Conservation (phyloP, 371 early-diverging fungal genomes). For the Cokeromyces recurvatus region DNA sequence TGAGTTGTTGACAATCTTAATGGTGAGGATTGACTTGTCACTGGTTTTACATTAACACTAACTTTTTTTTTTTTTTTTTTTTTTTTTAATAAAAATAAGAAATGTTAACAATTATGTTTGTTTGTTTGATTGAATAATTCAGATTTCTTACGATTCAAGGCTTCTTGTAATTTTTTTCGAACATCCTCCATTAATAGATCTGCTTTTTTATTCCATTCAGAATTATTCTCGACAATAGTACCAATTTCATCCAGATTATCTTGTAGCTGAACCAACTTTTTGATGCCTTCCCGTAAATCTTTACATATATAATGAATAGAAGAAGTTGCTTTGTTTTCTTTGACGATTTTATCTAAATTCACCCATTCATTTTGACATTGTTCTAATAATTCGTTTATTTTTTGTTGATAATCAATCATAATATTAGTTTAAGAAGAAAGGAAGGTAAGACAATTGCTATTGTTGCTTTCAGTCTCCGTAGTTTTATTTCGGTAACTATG, state of each 20-base stretch:
- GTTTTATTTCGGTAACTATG: too few relatives aligned
- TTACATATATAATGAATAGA: constrained; percentile 4
- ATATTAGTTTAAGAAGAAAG: neutral
- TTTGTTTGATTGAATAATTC: too few relatives aligned
- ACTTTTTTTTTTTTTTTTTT: too few relatives aligned
- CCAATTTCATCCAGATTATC: constrained; percentile 23
- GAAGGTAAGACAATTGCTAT: neutral
- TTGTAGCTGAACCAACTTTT: constrained; percentile 21
- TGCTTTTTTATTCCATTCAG: constrained; percentile 19
- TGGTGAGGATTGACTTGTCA: constrained; percentile 17
- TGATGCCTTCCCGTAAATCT: constrained; percentile 24
- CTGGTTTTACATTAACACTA: constrained; percentile 9
- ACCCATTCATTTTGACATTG: constrained; percentile 18
- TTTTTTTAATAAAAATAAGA: neutral
- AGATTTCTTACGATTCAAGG: constrained; percentile 20
- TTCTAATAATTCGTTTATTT: constrained; percentile 10
- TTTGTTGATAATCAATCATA: constrained; percentile 16
- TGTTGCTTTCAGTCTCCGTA: too few relatives aligned
- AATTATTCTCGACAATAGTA: constrained; percentile 5
- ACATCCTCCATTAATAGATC: constrained; percentile 23
- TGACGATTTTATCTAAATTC: constrained; percentile 6
- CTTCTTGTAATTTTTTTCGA: constrained; percentile 16
- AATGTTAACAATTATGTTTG: too few relatives aligned
- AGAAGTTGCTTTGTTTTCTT: constrained; percentile 7
- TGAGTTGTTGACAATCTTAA: constrained; percentile 7